Evolutionary conservation across 768 basidiomycete genomes (phyloP), one percentile per base, ranked within the genome.

Genomic region (Crepidotus variabilis): DNA sequence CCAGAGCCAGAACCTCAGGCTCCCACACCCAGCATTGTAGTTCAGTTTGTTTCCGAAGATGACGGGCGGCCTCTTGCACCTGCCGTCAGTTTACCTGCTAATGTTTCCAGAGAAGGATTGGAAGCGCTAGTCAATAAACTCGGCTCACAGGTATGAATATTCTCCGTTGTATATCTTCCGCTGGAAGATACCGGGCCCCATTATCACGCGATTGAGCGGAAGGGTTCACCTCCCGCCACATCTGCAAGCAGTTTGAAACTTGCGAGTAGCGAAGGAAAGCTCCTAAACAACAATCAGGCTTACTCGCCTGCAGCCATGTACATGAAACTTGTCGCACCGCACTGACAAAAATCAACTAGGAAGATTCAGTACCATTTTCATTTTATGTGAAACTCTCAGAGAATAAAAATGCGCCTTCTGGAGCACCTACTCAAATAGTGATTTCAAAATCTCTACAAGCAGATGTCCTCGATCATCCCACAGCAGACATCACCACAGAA

Each of bases 1-100:
- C 87, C 88, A 23, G 82, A 77, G 35, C 77, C 76, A 57, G 81
- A 84, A 55, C 68, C 71, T 3, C 63, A 69, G 14, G 69, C 43
- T 39, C 68, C 71, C n/a, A 63, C 85, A 1, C 84, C 87, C 0
- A 86, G 87, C 59, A 75, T 98, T 55, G 81, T 98, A 14, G 94
- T 97, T 20, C 93, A 96, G 65, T 98, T 98, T 68, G 86, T 94
- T 23, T 89, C 88, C 2, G 92, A 95, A 56, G 88, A 94, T 51
- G 89, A 95, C 70, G 93, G 87, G 0, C 74, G 77, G 56, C 73
- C 85, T 2, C 76, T 98, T 20, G 95, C 94, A 21, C 94, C 95
- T 51, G 85, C 90, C 0, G 86, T 98, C 67, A 93, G 85, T 70
- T 72, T 98, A 49, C 95, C 94, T 11, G 91, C 95, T 22, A 89